These are phyloP conservation scores for Dryas drummondii DNA, from an alignment of 306 rosid species.

Conservation along the genomic window DNA sequence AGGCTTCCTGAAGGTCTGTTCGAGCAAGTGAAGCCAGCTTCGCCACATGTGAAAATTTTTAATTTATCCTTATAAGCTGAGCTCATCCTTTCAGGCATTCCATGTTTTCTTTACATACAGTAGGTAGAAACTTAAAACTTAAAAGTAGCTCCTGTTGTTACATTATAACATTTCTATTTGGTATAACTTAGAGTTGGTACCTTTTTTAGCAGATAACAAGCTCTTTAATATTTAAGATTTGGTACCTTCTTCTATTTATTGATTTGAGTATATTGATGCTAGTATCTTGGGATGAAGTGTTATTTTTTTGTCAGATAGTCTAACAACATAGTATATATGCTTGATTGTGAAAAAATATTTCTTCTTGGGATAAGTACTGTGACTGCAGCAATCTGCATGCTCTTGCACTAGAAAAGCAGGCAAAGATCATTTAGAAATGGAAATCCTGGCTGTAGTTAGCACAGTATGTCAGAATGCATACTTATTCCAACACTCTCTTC, in stretches of 20 bases:
- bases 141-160: background rate
- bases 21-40: background rate
- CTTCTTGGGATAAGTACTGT: too few relatives aligned
- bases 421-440: too few relatives aligned
- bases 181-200: background rate
- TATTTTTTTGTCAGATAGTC: too few relatives aligned
- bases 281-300: background rate
- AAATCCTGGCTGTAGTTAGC: too few relatives aligned
- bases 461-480: too few relatives aligned
- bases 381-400: too few relatives aligned
- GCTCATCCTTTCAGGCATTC: background rate
- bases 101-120: background rate
- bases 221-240: background rate
- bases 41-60: slow-evolving; percentile 11
- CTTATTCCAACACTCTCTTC: too few relatives aligned
- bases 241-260: background rate
- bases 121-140: background rate
- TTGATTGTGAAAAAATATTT: too few relatives aligned
- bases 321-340: too few relatives aligned
- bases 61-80: background rate
- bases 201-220: background rate
- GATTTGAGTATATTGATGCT: background rate
- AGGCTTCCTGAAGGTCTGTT: background rate
- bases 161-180: background rate
- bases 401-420: too few relatives aligned